Conservation (phyloP, 495 filamentous ascomycete genomes). For the Penicillium turbatum region DNA sequence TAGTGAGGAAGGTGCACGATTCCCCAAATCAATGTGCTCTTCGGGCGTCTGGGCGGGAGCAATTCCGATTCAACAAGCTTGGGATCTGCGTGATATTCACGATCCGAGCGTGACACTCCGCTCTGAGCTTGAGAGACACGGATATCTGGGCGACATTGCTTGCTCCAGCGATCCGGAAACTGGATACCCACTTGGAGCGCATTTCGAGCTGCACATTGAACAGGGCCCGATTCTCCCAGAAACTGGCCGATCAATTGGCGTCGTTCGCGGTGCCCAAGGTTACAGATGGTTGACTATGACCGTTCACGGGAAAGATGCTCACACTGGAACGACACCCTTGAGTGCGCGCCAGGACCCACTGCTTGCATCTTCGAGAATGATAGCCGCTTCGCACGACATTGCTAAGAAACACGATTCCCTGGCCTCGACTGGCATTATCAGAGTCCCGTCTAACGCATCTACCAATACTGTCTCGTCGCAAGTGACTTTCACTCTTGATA, state of each 20-base stretch:
- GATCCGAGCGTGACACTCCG: slow-evolving; percentile 49
- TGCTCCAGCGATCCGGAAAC: slow-evolving; percentile 35
- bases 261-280: slow-evolving; percentile 59
- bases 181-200: slow-evolving; percentile 53
- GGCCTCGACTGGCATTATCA: slow-evolving; percentile 65
- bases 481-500: slow-evolving; percentile 65
- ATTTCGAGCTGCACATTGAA: slow-evolving; percentile 80
- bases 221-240: slow-evolving; percentile 66
- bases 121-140: slow-evolving; percentile 60
- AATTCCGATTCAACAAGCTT: slow-evolving; percentile 56
- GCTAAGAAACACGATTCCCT: slow-evolving; percentile 50
- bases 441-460: slow-evolving; percentile 50
- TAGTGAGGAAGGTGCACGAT: slow-evolving; percentile 70
- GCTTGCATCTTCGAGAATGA: slow-evolving; percentile 60
- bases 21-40: slow-evolving; percentile 69
- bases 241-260: slow-evolving; percentile 53
- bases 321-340: slow-evolving; percentile 70
- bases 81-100: slow-evolving; percentile 50
- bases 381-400: slow-evolving; percentile 56
- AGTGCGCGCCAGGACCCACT: slow-evolving; percentile 51
- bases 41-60: slow-evolving; percentile 70
- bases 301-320: slow-evolving; percentile 59
- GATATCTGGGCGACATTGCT: slow-evolving; percentile 54
- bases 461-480: slow-evolving; percentile 68
- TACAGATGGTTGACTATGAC: slow-evolving; percentile 62